These are phyloP conservation scores for Lyophyllum semitale DNA, from an alignment of 768 basidiomycete species.

Conservation along the genomic window DNA sequence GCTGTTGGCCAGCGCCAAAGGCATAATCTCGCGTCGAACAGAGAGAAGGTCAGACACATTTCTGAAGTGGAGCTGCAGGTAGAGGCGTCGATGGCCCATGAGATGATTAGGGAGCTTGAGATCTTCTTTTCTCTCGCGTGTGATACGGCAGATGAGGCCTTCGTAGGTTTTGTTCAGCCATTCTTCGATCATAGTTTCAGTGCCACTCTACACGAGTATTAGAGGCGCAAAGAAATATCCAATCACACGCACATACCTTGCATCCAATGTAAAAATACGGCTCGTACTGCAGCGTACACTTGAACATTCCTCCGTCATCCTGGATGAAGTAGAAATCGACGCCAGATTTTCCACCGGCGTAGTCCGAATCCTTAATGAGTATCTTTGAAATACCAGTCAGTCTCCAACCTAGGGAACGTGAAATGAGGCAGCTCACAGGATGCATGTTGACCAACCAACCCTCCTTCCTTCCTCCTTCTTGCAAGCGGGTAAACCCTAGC, in stretches of 20 bases:
- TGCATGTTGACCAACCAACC: constrained; percentile 99
- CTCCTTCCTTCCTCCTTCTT: constrained; percentile 75
- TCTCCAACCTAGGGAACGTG: neutral
- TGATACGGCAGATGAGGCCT: constrained; percentile 77
- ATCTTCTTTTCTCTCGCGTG: constrained; percentile 88
- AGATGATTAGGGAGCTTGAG: constrained; percentile 95
- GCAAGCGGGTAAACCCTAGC: constrained; percentile 80
- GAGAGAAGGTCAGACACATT: constrained; percentile 91
- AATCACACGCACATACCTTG: constrained; percentile 58
- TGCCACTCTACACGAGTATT: constrained; percentile 57
- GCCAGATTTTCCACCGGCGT: constrained; percentile 82
- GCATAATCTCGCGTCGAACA: constrained; percentile 86
- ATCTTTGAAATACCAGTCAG: constrained; percentile 50
- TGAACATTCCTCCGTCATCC: constrained; percentile 96
- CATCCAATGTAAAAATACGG: constrained; percentile 94
- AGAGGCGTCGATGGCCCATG: constrained; percentile 89
- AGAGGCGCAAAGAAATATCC: neutral
- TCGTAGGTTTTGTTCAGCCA: constrained; percentile 95
- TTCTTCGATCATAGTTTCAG: constrained; percentile 90
- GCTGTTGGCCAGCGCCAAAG: constrained; percentile 86
- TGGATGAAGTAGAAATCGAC: constrained; percentile 98
- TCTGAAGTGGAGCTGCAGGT: constrained; percentile 85
- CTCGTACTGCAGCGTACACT: constrained; percentile 88
- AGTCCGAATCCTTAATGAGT: constrained; percentile 81
- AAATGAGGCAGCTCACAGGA: constrained; percentile 59